phyloP scores from a whole-genome alignment of 1,139 yeast genomes.

The Debaryomyces singareniensis region DNA sequence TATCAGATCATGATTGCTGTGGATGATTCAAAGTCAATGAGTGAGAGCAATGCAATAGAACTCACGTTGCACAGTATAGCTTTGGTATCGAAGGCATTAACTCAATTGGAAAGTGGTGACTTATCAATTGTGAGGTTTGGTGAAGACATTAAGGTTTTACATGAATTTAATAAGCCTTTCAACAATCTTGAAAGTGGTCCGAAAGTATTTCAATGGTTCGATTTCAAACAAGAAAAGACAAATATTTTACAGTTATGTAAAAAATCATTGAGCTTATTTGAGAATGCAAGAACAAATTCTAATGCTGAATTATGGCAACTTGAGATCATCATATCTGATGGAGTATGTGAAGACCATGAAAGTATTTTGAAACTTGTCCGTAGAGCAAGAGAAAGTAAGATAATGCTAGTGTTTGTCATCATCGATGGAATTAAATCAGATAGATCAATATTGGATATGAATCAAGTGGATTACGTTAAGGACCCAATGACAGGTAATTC shows the following conservation, averaged over 20 bases:
- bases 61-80: constrained; percentile 94
- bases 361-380: constrained; percentile 78
- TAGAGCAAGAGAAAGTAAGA: constrained; percentile 83
- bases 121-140: constrained; percentile 90
- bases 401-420: constrained; percentile 92
- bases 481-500: constrained; percentile 66
- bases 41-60: constrained; percentile 83
- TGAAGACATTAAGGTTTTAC: constrained; percentile 75
- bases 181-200: constrained; percentile 75
- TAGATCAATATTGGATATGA: constrained; percentile 91
- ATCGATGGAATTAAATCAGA: constrained; percentile 82
- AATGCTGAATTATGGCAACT: constrained; percentile 83
- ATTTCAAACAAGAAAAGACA: constrained; percentile 83
- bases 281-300: constrained; percentile 53
- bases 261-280: constrained; percentile 69
- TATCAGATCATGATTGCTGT: constrained; percentile 97
- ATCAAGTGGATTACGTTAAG: constrained; percentile 71
- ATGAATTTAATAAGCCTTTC: constrained; percentile 84
- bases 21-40: constrained; percentile 97
- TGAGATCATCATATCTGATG: constrained; percentile 89
- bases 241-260: constrained; percentile 71
- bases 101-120: constrained; percentile 93
- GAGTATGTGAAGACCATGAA: constrained; percentile 93
- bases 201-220: constrained; percentile 79
- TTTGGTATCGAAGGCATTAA: constrained; percentile 85